Evolutionary conservation across 176 grass and related monocot genomes (phyloP).

Genomic region (Alloteropsis semialata): DNA sequence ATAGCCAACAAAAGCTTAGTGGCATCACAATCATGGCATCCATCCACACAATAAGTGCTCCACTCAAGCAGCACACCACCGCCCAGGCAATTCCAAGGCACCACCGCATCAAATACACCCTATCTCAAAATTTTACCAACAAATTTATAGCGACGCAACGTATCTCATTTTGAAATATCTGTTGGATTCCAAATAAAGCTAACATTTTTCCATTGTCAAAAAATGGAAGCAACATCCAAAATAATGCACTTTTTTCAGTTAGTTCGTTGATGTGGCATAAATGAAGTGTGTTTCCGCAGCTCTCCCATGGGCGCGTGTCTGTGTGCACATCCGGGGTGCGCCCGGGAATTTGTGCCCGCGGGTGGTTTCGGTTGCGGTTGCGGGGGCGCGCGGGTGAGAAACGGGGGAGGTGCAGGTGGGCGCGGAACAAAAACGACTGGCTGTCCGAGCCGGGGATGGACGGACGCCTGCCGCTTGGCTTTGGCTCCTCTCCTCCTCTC

Average conservation of each 20-base stretch:
- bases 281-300: neutral
- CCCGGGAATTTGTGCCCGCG: neutral
- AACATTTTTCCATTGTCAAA: neutral
- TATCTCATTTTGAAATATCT: neutral
- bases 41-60: conserved; percentile 6
- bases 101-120: too few species aligned
- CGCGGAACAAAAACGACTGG: conserved; percentile 60
- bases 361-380: conserved; percentile 9
- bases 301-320: neutral
- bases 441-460: conserved; percentile 51
- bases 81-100: neutral
- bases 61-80: neutral
- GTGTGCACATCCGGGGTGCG: neutral
- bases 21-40: neutral
- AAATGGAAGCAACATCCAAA: neutral
- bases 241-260: neutral
- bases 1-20: neutral
- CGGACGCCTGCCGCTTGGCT: conserved; percentile 45
- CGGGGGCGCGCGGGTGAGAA: conserved; percentile 47
- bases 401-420: neutral
- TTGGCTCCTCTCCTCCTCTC: conserved; percentile 30
- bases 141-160: neutral
- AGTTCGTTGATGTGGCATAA: neutral
- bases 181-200: neutral
- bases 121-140: neutral